Evolutionary conservation across 352 stramenopile species (phyloP), one percentile per base, ranked within the genome.

Genomic region (Globisporangium rhizosaccharum): DNA sequence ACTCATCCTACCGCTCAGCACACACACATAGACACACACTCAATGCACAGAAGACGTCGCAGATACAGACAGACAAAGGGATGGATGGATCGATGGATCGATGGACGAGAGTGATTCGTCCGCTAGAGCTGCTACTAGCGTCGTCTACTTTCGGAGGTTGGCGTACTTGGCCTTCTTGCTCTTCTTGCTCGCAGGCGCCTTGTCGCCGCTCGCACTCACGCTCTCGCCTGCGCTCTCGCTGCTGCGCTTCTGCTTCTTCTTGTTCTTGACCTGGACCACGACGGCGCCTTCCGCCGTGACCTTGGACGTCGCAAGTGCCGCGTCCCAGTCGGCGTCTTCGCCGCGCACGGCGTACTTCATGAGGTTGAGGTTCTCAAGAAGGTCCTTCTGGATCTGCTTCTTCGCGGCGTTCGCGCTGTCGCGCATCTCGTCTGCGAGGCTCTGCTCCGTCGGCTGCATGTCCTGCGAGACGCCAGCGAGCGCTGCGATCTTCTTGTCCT

Each of bases 261-360:
- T 96, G 63, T 77, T 93, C 69, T 91, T 90, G 48, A 96, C 78
- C 62, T 97, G 86, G 67, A 92, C 78, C 67, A 83, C 70, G 65
- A 91, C 78, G 70, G 76, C 68, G 58, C 70, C 76, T 25, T 79
- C 58, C 15, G 67, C 71, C 2, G 61, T 63, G 42, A 56, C 68
- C 44, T 76, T 68, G 37, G 74, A 59, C 26, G 78, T 59, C 26
- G 76, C 66, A n/a, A 89, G 70, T 23, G 81, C 81, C 15, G 67
- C 62, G 51, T 86, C 84, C 94, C 96, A 98, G 59, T 98, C 92
- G 14, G 94, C 81, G 37, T 98, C 94, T 30, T 91, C 92, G 47
- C 96, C 96, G 56, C 92, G 92, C 33, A 98, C 82, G 12, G 88
- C 88, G 68, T 98, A 98, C 71, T 98, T 95, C 76, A 97, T 97